A percentile compares a stretch with the other conserved stretches of the same genome.
Conservation (phyloP, 2,329 filamentous ascomycete species). For the Cordyceps javanica region DNA sequence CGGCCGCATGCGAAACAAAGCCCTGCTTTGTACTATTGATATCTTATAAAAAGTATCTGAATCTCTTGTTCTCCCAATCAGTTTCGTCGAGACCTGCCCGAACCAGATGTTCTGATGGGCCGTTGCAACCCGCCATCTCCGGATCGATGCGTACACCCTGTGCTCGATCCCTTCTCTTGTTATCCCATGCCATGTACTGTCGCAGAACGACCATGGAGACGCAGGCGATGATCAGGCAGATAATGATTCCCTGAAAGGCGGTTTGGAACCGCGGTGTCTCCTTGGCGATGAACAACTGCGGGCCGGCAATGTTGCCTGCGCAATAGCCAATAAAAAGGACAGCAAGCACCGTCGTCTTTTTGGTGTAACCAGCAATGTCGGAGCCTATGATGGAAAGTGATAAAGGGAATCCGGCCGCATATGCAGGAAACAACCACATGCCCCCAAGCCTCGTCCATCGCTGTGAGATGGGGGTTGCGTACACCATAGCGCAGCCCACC, state of each 20-base stretch:
- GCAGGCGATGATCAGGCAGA: conserved; percentile 49
- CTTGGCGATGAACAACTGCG: conserved; percentile 51
- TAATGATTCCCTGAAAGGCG: conserved; percentile 55
- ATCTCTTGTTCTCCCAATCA: neutral
- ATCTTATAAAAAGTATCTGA: neutral
- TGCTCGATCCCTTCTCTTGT: conserved; percentile 42
- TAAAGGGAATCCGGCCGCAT: conserved; percentile 36
- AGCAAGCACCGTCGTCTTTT: conserved; percentile 48
- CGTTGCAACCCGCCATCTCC: neutral
- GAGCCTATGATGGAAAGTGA: conserved; percentile 48
- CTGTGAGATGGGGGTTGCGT: neutral
- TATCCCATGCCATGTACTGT: conserved; percentile 44
- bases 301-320: conserved; percentile 54
- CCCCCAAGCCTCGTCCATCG: conserved; percentile 15
- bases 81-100: neutral
- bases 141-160: neutral
- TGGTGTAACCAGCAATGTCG: conserved; percentile 55
- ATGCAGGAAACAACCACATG: conserved; percentile 47
- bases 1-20: neutral
- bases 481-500: conserved; percentile 6
- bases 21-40: neutral
- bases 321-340: conserved; percentile 52
- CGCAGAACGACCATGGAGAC: conserved; percentile 37
- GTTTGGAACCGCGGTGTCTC: conserved; percentile 56
- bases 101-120: neutral